These are phyloP conservation scores for Ricinus communis DNA, from an alignment of 345 rosid species.

Conservation along the genomic window DNA sequence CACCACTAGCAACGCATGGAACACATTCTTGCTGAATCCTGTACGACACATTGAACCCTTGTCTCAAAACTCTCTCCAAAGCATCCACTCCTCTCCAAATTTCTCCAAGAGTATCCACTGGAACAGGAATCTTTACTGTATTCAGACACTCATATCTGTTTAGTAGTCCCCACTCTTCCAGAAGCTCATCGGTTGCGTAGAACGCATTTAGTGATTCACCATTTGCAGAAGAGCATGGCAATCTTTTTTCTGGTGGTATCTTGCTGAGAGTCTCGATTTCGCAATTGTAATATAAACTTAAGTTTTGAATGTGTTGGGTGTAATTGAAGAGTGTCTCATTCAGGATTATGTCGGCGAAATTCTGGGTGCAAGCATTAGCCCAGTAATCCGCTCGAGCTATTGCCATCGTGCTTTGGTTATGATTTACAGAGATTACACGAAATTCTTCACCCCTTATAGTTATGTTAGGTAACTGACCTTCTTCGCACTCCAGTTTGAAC, in stretches of 20 bases:
- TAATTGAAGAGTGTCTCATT: background rate
- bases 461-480: background rate
- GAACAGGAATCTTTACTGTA: background rate
- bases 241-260: background rate
- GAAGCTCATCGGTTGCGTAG: background rate
- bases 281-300: conserved; percentile 39
- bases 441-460: background rate
- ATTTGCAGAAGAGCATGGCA: background rate
- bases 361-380: conserved; percentile 18
- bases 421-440: background rate
- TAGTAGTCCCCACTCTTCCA: too few species aligned
- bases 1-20: conserved; percentile 24
- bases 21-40: conserved; percentile 15
- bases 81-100: background rate
- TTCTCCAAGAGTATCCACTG: fast-evolving
- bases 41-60: conserved; percentile 32
- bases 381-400: conserved; percentile 22
- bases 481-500: conserved; percentile 38
- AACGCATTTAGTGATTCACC: background rate
- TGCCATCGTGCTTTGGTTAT: background rate
- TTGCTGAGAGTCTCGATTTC: too few species aligned
- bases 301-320: background rate
- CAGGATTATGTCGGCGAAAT: background rate
- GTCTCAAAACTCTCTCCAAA: background rate
- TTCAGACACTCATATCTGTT: background rate